Base-by-base conservation (phyloP, 805 yeast species). In the Zygoascus tannicola region DNA sequence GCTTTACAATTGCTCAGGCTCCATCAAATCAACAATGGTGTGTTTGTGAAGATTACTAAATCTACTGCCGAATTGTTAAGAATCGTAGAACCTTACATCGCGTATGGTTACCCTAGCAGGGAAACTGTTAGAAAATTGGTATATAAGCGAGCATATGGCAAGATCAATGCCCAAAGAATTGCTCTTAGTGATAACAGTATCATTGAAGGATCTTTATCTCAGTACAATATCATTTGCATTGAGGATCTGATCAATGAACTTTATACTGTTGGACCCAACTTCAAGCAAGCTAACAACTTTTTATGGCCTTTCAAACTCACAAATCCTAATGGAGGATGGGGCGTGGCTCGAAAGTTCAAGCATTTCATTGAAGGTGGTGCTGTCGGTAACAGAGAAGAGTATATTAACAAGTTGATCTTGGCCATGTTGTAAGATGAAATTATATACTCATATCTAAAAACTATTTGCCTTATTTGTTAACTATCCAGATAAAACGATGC, bases 361-460 rank as follows among this genome's bases (percentile, higher is more conserved):
- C 86, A 80, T 70, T 81, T 76, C 67, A 80, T 80, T 74, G 85
- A 80, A 73, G 86, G 86, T 72, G 87, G 87, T 71, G 79, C 83
- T 68, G 71, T 80, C 61, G 87, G 87, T 75, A 80, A 80, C 81
- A 77, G 85, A 67, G 87, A 80, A 73, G 73, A 80, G 58, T 73
- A 70, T 80, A 81, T 80, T 70, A 80, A 80, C 77, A 74, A 74
- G 66, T 74, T 80, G 65, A 79, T 80, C 64, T 73, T 75, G 73
- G 73, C 75, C 66, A 77, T 76, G 84, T 76, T 75, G 78, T 78
- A n/a, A 78, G 35, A 32, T 19, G 14, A n/a, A n/a, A n/a, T n/a
- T n/a, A n/a, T n/a, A n/a, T n/a, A n/a, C n/a, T n/a, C n/a, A n/a
- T n/a, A n/a, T n/a, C n/a, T 8, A 26, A 26, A 7, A 26, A 26